phyloP scores from a whole-genome alignment of 2,329 filamentous ascomycete species.

The Penicillium sp. region DNA sequence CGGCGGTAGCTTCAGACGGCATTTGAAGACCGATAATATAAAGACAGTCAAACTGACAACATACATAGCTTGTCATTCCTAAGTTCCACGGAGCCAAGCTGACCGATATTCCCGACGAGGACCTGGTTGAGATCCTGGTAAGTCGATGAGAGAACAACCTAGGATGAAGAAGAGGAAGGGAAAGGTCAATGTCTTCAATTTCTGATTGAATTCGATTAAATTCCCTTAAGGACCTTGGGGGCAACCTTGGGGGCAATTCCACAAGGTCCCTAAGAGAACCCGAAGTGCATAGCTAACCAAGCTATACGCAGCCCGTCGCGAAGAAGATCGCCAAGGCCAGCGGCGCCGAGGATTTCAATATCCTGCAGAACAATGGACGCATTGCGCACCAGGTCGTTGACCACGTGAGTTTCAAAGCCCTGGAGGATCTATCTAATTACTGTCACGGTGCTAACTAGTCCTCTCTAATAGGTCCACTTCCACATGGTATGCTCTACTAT shows the following conservation, averaged over 20 bases:
- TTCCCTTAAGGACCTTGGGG: slow-evolving; percentile 1
- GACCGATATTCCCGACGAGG: slow-evolving; percentile 86
- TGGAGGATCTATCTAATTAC: background rate
- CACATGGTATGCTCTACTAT: slow-evolving; percentile 67
- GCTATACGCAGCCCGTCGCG: slow-evolving; percentile 62
- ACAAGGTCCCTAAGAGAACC: slow-evolving; percentile 25
- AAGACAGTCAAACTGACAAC: background rate
- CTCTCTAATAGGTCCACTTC: slow-evolving; percentile 69
- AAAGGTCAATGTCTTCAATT: background rate
- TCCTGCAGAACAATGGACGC: slow-evolving; percentile 92
- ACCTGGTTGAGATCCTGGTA: slow-evolving; percentile 77
- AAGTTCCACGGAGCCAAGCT: slow-evolving; percentile 93
- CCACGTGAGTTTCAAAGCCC: slow-evolving; percentile 62
- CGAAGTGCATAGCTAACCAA: slow-evolving; percentile 6
- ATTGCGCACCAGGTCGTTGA: slow-evolving; percentile 90
- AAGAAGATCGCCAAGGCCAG: slow-evolving; percentile 81
- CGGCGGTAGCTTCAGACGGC: background rate
- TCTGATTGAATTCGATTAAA: background rate
- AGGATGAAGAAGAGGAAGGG: background rate
- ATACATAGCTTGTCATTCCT: slow-evolving; percentile 80
- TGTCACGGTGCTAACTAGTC: background rate
- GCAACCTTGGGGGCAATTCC: background rate
- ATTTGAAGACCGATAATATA: background rate
- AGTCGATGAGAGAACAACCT: slow-evolving; percentile 23
- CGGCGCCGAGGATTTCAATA: slow-evolving; percentile 79